Evolutionary conservation across 106 monocot genomes (phyloP).

Genomic region (Acorus gramineus): DNA sequence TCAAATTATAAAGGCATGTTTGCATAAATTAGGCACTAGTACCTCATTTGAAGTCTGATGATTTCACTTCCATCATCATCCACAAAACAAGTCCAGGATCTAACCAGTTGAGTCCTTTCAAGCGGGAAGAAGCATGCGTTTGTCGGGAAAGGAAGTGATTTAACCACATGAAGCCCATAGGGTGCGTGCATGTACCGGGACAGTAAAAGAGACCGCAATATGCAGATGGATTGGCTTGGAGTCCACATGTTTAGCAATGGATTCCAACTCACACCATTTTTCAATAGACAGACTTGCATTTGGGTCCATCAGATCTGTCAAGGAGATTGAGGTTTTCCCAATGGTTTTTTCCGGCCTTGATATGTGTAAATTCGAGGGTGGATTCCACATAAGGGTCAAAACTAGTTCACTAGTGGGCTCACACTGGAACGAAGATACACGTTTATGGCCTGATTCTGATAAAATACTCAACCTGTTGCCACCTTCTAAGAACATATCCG

Average conservation of each 20-base stretch:
- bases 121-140: constrained; percentile 31
- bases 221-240: constrained; percentile 38
- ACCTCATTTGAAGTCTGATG: constrained; percentile 70
- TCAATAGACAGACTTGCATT: constrained; percentile 47
- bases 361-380: constrained; percentile 2
- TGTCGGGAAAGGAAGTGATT: constrained; percentile 16
- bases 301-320: constrained; percentile 39
- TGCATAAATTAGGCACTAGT: neutral
- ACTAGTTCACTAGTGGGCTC: constrained; percentile 69
- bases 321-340: constrained; percentile 54
- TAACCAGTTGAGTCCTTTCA: constrained; percentile 16
- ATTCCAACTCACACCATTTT: constrained; percentile 67
- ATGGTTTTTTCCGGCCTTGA: constrained; percentile 30
- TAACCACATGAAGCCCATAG: constrained; percentile 31
- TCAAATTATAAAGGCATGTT: no score
- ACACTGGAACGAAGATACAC: constrained; percentile 52
- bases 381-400: constrained; percentile 35
- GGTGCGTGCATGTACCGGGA: constrained; percentile 44
- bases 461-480: constrained; percentile 32
- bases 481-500: constrained; percentile 55
- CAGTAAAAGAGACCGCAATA: constrained; percentile 68
- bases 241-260: constrained; percentile 14
- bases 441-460: constrained; percentile 45
- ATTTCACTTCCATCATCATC: constrained; percentile 48
- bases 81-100: constrained; percentile 31